phyloP scores from a whole-genome alignment of 139 green algal genomes.

The Chlorella sp. region DNA sequence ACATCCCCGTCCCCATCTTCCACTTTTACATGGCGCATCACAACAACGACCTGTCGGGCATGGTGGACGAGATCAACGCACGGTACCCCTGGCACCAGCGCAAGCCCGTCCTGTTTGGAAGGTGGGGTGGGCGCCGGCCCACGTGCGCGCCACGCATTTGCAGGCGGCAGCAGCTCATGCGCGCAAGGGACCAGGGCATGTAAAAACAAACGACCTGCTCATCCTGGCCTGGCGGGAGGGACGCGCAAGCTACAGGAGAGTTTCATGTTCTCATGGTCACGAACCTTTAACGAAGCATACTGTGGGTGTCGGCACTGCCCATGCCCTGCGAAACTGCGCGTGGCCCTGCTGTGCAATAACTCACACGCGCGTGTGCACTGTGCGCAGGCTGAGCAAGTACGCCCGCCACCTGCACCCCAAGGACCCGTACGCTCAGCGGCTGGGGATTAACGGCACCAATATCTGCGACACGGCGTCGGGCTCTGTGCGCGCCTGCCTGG shows the following conservation, averaged over 20 bases:
- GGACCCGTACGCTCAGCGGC: slow-evolving; percentile 9
- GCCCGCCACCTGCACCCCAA: slow-evolving; percentile 15
- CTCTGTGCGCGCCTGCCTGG: background rate
- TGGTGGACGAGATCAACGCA: background rate
- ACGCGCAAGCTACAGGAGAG: too few relatives aligned
- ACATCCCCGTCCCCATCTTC: slow-evolving; percentile 15
- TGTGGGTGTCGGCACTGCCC: too few relatives aligned
- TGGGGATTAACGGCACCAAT: background rate
- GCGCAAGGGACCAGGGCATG: too few relatives aligned
- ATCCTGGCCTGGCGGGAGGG: too few relatives aligned
- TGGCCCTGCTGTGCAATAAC: too few relatives aligned
- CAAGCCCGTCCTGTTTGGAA: slow-evolving; percentile 8
- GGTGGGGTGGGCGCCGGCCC: background rate
- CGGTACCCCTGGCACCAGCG: slow-evolving; percentile 11
- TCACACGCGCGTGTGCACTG: too few relatives aligned
- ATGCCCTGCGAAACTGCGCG: too few relatives aligned
- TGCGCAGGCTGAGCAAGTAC: slow-evolving; percentile 13
- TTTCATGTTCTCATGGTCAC: too few relatives aligned
- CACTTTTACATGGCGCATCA: slow-evolving; percentile 26
- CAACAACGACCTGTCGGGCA: slow-evolving; percentile 9
- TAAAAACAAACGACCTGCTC: too few relatives aligned
- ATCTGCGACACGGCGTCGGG: slow-evolving; percentile 4
- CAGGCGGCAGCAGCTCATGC: too few relatives aligned
- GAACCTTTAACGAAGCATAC: too few relatives aligned
- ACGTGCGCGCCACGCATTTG: background rate